Percentiles rank a stretch among this genome's conserved stretches.
phyloP scores from a whole-genome alignment of 176 grass and related monocot species.

The Oryza brachyantha region DNA sequence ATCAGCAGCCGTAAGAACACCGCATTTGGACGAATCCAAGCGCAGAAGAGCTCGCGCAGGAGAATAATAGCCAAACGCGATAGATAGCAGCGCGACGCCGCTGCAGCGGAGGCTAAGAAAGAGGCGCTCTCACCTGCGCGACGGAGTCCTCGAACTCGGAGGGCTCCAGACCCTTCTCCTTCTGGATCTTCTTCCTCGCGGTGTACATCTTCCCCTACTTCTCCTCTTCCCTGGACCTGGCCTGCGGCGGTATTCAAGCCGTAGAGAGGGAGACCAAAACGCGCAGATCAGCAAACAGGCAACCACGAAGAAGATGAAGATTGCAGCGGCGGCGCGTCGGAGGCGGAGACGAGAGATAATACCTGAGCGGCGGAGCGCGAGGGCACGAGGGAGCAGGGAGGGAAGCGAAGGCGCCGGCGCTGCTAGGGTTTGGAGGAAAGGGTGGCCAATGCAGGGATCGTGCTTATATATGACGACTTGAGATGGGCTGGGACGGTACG shows the following conservation, averaged over 20 bases:
- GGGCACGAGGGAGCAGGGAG: conserved; percentile 15
- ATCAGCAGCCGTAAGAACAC: background rate
- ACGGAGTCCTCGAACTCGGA: conserved; percentile 60
- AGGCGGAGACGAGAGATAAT: background rate
- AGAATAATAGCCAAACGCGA: background rate
- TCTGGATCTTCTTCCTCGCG: conserved; percentile 54
- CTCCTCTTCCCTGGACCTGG: background rate
- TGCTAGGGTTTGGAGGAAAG: background rate
- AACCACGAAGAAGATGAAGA: background rate
- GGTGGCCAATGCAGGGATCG: background rate
- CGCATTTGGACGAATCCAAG: background rate
- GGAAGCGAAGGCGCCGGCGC: background rate
- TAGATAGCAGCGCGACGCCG: background rate
- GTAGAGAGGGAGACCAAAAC: background rate
- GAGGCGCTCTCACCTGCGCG: conserved; percentile 36
- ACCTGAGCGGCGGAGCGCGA: conserved; percentile 11
- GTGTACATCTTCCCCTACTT: conserved; percentile 55
- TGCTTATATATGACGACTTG: background rate
- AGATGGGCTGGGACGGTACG: background rate
- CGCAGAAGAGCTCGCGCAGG: background rate
- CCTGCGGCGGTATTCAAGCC: conserved; percentile 1
- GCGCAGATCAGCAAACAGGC: conserved; percentile 1
- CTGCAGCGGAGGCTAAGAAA: too few species aligned
- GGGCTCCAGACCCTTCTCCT: conserved; percentile 57
- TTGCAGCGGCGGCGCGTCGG: background rate